Base-by-base conservation (phyloP, 2,329 filamentous ascomycete species). In the Zalaria obscura region DNA sequence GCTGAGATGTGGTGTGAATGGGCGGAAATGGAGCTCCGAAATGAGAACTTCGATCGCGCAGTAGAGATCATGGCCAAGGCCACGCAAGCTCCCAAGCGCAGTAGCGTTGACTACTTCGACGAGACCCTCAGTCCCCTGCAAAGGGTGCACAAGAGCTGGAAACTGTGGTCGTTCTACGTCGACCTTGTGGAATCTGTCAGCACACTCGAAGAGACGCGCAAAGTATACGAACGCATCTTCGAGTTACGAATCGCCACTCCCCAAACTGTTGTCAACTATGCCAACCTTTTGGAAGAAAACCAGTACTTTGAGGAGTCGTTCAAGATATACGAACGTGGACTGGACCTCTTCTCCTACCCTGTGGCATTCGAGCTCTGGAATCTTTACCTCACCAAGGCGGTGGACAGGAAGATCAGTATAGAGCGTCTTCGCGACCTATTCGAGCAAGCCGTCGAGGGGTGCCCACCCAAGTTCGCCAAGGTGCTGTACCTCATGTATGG, bases 291-390 rank as follows among this genome's bases (percentile, higher is more conserved):
- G 44, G 91, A 96, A 59, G 91, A 96, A 57, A 76, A 93, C 63
- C 80, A 86, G 45, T 98, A 96, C 62, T 94, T 81, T 55, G 91
- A 98, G 60, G 91, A 98, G 54, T 93, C 83, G 2, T 98, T 96
- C 77, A 96, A 96, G 65, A 59, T 96, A 37, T 98, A 93, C 59
- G 91, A 98, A 63, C 79, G 91, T 46, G 91, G 91, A 2, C 70
- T 98, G 32, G 91, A 98, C 60, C 78, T 98, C n/a, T 98, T 98
- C 71, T 93, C 80, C 60, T 98, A 96, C 55, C 91, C 91, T 0
- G 89, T 96, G 11, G 91, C 91, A 10, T 98, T 98, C 60, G 91
- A 98, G 67, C 72, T 98, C 25, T 98, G 91, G 93, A 98, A 98
- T 52, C 66, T 98, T 5, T 98, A 98, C 61, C 75, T 98, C 42